These are phyloP conservation scores for Xylariaceae sp. DNA, from an alignment of 2,329 filamentous ascomycete genomes.

Conservation along the genomic window DNA sequence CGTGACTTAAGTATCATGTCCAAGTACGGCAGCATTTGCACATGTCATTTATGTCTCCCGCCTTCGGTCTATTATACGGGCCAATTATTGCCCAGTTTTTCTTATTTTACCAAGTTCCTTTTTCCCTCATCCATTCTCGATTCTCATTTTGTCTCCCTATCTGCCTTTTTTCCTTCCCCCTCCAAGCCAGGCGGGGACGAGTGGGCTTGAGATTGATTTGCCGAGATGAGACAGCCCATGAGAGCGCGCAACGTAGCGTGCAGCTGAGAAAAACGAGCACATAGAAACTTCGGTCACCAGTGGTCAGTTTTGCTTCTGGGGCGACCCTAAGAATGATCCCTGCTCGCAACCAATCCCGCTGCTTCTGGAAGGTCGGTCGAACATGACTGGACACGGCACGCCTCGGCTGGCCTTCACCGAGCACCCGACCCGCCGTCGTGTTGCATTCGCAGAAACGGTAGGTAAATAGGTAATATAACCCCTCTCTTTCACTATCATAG, in stretches of 20 bases:
- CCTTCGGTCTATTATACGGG: slow-evolving; percentile 27
- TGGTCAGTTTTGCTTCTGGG: slow-evolving; percentile 25
- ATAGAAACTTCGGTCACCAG: slow-evolving; percentile 22
- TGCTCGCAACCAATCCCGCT: slow-evolving; percentile 26
- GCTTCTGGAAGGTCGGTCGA: slow-evolving; percentile 33
- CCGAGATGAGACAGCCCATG: slow-evolving; percentile 30
- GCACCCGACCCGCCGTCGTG: slow-evolving; percentile 29
- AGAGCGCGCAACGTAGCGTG: slow-evolving; percentile 32
- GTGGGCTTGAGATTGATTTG: slow-evolving; percentile 27
- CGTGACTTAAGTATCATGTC: slow-evolving; percentile 6
- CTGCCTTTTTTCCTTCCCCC: not conserved
- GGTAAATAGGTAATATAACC: slow-evolving; percentile 3
- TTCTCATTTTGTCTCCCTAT: not conserved
- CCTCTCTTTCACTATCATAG: not conserved
- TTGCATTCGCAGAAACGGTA: slow-evolving; percentile 18
- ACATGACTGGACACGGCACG: slow-evolving; percentile 26
- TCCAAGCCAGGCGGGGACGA: slow-evolving; percentile 26
- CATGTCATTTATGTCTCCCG: slow-evolving; percentile 19
- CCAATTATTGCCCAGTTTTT: slow-evolving; percentile 19
- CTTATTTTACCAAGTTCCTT: not conserved
- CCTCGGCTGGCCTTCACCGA: slow-evolving; percentile 31
- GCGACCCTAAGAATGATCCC: too few species aligned
- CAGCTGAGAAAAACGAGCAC: slow-evolving; percentile 27
- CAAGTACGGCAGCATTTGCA: not conserved
- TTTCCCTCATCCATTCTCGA: not conserved